phyloP scores from a whole-genome alignment of 1,284 basidiomycete species.

The Rhodotorula mucilaginosa region DNA sequence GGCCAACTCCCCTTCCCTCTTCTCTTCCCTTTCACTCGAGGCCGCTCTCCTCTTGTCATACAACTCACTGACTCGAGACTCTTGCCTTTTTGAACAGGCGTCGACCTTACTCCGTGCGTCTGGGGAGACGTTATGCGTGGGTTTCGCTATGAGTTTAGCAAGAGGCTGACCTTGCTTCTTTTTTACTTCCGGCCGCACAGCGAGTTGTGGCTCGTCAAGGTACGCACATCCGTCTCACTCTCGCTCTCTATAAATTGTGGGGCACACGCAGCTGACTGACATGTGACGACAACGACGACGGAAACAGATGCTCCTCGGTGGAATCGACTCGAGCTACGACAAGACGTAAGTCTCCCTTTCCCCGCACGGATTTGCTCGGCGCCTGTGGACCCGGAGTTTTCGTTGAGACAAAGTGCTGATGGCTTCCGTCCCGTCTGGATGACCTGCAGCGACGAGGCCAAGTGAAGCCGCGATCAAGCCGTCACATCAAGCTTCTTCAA shows the following conservation, averaged over 20 bases:
- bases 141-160: too few relatives aligned
- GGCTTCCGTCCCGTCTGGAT: too few relatives aligned
- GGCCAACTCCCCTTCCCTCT: neutral
- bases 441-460: too few relatives aligned
- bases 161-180: neutral
- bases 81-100: neutral
- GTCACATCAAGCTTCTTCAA: too few relatives aligned
- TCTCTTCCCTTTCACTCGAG: neutral
- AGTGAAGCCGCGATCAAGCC: too few relatives aligned
- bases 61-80: too few relatives aligned
- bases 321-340: constrained; percentile 7
- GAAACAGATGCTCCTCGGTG: constrained; percentile 2
- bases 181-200: neutral
- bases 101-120: constrained; percentile 8
- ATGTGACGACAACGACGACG: neutral
- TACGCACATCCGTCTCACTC: neutral
- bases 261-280: too few relatives aligned
- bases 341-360: neutral
- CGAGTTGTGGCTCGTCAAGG: constrained; percentile 17
- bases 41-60: too few relatives aligned
- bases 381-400: too few relatives aligned
- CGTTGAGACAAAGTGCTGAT: too few relatives aligned
- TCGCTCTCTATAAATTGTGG: too few relatives aligned
- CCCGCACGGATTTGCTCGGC: neutral
- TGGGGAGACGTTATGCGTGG: neutral